Conservation (phyloP, 1,284 basidiomycete genomes). For the Trametes polyzona region DNA sequence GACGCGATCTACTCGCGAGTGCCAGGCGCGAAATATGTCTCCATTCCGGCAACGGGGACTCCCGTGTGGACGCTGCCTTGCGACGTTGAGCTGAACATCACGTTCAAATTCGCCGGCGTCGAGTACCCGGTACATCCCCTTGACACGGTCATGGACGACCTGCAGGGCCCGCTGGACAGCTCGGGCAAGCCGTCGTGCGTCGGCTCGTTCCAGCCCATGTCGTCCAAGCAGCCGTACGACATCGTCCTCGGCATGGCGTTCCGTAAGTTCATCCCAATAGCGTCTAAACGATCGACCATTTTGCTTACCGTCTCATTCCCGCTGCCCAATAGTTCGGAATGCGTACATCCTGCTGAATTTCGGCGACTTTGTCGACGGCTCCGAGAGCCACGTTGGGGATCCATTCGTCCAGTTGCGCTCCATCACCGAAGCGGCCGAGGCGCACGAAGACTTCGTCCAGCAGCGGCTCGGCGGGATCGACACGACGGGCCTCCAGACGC, state of each 20-base stretch:
- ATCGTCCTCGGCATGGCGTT: slow-evolving; percentile 82
- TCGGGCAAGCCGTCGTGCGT: slow-evolving; percentile 31
- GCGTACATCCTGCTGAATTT: slow-evolving; percentile 62
- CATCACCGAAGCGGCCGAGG: slow-evolving; percentile 41
- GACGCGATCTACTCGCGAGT: slow-evolving; percentile 60
- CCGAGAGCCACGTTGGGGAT: slow-evolving; percentile 31
- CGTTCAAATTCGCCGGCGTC: slow-evolving; percentile 60
- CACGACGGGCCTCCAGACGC: slow-evolving; percentile 49
- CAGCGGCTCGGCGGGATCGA: slow-evolving; percentile 53
- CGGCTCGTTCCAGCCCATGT: slow-evolving; percentile 70
- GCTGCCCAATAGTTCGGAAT: slow-evolving; percentile 61
- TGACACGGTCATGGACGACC: slow-evolving; percentile 45
- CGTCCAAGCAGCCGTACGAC: slow-evolving; percentile 49
- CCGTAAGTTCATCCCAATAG: slow-evolving; percentile 47
- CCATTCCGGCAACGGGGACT: slow-evolving; percentile 44
- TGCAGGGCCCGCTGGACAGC: slow-evolving; percentile 30
- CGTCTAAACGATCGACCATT: background rate
- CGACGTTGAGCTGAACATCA: slow-evolving; percentile 59
- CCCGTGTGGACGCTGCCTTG: slow-evolving; percentile 62
- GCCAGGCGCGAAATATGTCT: slow-evolving; percentile 50
- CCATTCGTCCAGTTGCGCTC: slow-evolving; percentile 68
- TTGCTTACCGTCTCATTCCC: background rate
- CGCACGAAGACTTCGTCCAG: slow-evolving; percentile 57
- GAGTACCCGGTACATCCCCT: slow-evolving; percentile 64
- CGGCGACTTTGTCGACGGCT: slow-evolving; percentile 54